Evolutionary conservation across 805 yeast genomes (phyloP).

Genomic region (Tetrapisispora fleetii): DNA sequence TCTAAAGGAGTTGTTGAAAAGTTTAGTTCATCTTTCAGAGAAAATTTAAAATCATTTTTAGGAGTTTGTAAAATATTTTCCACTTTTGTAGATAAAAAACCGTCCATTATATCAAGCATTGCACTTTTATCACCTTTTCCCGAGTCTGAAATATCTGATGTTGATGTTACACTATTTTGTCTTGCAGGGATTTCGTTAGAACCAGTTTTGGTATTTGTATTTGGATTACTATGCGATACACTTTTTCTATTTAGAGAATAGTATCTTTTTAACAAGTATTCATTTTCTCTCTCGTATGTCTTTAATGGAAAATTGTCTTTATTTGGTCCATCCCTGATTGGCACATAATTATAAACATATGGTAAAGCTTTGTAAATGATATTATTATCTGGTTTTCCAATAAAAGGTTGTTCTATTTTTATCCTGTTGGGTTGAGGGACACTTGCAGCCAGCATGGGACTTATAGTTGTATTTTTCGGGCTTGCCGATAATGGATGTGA

Average conservation of each 20-base stretch:
- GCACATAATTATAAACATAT: conserved; percentile 10
- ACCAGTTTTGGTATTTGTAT: not conserved
- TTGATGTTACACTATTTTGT: conserved; percentile 1
- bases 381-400: not conserved
- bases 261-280: conserved; percentile 9
- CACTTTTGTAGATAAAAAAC: not conserved
- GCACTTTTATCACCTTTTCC: not conserved
- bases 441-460: not conserved
- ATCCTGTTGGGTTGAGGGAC: not conserved
- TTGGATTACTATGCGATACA: not conserved
- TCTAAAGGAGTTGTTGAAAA: not conserved
- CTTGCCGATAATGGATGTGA: not conserved
- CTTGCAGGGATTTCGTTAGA: not conserved
- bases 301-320: not conserved
- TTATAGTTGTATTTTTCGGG: not conserved
- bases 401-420: not conserved
- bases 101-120: not conserved
- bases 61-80: not conserved
- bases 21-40: not conserved
- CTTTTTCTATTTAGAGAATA: conserved; percentile 5
- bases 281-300: conserved; percentile 5
- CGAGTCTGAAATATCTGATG: not conserved
- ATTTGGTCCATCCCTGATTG: conserved; percentile 1
- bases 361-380: conserved; percentile 1
- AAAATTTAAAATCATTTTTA: not conserved